Evolutionary conservation across 768 basidiomycete species (phyloP).

Genomic region (Guyanaporus albipodus): DNA sequence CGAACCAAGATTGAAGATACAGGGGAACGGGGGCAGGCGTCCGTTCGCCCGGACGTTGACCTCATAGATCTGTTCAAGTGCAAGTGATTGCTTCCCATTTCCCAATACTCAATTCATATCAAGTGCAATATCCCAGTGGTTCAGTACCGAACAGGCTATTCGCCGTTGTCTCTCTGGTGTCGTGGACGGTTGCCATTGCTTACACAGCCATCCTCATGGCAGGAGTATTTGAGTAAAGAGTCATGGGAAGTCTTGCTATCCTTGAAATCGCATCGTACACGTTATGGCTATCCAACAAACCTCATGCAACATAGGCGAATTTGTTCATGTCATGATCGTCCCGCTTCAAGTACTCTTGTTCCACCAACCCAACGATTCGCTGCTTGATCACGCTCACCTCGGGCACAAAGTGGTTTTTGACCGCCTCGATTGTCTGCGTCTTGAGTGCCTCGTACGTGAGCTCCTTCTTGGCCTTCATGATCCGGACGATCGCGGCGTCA

Average conservation of each 20-base stretch:
- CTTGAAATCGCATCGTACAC: background rate
- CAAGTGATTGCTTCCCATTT: no score
- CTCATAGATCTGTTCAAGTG: no score
- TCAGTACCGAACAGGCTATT: no score
- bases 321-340: conserved; percentile 66
- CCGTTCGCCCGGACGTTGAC: no score
- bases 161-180: no score
- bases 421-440: conserved; percentile 78
- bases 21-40: no score
- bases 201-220: background rate
- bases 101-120: no score
- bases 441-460: conserved; percentile 76
- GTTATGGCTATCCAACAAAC: background rate
- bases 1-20: no score
- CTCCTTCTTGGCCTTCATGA: conserved; percentile 93
- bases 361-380: conserved; percentile 76
- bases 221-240: no score
- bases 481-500: conserved; percentile 93
- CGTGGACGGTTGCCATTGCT: background rate
- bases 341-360: conserved; percentile 80
- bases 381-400: conserved; percentile 83
- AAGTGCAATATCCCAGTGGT: no score
- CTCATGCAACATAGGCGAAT: conserved; percentile 76
- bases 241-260: background rate
- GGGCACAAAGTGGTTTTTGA: conserved; percentile 84